These are phyloP conservation scores for Leccinum barrowsii DNA, from an alignment of 768 basidiomycete species.

Conservation along the genomic window DNA sequence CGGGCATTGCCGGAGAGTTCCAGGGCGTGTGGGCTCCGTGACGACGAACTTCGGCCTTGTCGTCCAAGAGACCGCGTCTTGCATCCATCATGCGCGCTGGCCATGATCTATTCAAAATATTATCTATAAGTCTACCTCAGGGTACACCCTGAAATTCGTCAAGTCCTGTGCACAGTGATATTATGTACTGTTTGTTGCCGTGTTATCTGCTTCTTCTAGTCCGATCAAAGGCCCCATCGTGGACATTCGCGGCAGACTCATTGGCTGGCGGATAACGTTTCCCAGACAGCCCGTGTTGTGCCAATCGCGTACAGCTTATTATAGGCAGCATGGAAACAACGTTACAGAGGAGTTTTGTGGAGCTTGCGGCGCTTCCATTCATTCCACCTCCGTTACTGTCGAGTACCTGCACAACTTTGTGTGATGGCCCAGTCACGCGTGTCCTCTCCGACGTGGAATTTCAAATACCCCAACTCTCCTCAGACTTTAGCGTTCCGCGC, in stretches of 20 bases:
- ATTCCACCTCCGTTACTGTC: slow-evolving; percentile 1
- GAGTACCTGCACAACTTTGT: slow-evolving; percentile 8
- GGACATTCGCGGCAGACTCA: slow-evolving; percentile 6
- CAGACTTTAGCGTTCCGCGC: not conserved
- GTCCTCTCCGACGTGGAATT: slow-evolving; percentile 24
- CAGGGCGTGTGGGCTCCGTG: not conserved
- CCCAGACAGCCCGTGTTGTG: slow-evolving; percentile 11
- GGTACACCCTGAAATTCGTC: slow-evolving; percentile 30
- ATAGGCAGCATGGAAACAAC: slow-evolving; percentile 22
- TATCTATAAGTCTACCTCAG: slow-evolving; percentile 18
- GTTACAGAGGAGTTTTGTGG: slow-evolving; percentile 19
- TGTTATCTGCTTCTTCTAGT: slow-evolving; percentile 21
- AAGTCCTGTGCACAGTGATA: slow-evolving; percentile 25
- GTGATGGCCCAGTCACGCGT: slow-evolving; percentile 11
- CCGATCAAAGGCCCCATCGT: slow-evolving; percentile 21
- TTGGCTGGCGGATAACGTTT: slow-evolving; percentile 21
- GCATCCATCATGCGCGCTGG: slow-evolving; percentile 5
- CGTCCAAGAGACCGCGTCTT: not conserved
- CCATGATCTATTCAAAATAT: slow-evolving; percentile 11
- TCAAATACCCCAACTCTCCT: slow-evolving; percentile 31
- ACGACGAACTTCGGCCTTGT: slow-evolving; percentile 5
- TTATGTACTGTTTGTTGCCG: slow-evolving; percentile 28
- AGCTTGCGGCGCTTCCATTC: slow-evolving; percentile 9
- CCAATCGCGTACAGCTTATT: slow-evolving; percentile 3
- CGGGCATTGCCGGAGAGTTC: slow-evolving; percentile 1